Conservation (phyloP, 2,329 filamentous ascomycete genomes). For the Nemania abortiva region DNA sequence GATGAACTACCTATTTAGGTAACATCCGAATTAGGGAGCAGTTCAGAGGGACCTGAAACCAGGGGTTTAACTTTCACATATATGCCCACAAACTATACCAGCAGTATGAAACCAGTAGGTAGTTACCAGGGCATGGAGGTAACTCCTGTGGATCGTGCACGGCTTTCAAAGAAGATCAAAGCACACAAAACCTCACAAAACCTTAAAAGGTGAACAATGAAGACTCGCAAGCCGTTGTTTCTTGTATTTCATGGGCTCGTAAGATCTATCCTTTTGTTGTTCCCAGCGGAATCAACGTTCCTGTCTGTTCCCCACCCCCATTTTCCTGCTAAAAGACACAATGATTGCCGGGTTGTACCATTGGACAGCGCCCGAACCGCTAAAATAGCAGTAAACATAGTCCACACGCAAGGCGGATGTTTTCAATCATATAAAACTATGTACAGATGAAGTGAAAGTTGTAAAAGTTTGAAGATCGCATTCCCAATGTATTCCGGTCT, state of each 20-base stretch:
- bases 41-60: background rate
- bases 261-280: conserved; percentile 37
- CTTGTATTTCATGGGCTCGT: conserved; percentile 36
- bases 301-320: background rate
- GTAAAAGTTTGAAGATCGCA: conserved; percentile 16
- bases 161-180: background rate
- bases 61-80: no score
- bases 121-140: background rate
- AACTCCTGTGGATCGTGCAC: conserved; percentile 9
- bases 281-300: conserved; percentile 20
- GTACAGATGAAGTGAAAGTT: conserved; percentile 41
- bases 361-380: conserved; percentile 4
- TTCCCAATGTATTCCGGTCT: conserved; percentile 27
- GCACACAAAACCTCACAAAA: background rate
- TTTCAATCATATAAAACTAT: conserved; percentile 38
- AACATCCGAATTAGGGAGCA: no score
- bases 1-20: background rate
- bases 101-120: conserved; percentile 3
- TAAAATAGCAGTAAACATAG: conserved; percentile 11
- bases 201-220: background rate
- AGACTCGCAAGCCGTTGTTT: conserved; percentile 22
- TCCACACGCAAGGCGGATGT: conserved; percentile 13
- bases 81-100: background rate
- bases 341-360: conserved; percentile 24
- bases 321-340: conserved; percentile 23